Base-by-base conservation (phyloP, 2,329 filamentous ascomycete species). In the Penicillium olsonii region DNA sequence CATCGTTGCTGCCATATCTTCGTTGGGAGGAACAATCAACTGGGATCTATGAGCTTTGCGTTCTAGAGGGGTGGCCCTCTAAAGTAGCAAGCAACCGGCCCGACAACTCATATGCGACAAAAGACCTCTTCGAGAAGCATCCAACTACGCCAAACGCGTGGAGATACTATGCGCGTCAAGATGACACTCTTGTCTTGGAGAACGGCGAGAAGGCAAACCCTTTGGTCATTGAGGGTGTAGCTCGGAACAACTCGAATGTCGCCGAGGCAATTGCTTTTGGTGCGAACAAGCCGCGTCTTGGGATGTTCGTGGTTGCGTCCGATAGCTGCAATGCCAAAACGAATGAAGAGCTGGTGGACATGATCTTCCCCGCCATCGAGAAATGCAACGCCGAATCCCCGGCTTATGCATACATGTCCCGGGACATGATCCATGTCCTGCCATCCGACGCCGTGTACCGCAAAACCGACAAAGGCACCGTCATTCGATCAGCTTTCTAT, bases 191-290 rank as follows among this genome's bases (percentile, higher is more conserved):
- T 10, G 73, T 74, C 0, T 61, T 80, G 6, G 65, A 75, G 5
- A 80, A 79, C 45, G 77, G 77, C 8, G 77, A 80, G 59, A 80
- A 80, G 49, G 75, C 75, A 1, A 68, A 75, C 17, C 76, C 77
- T 0, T 64, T 79, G 5, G 67, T 71, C 0, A 72, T 78, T 33
- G 84, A 87, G 61, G 76, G 78, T 4, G 70, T 74, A 0, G 76
- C 85, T 6, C 71, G 81, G 8, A 75, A 82, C 44, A 71, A 80
- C 41, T 67, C 72, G 3, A 65, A 77, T 0, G 79, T 86, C 0
- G 70, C 75, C 14, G 84, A 86, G 50, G 78, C 78, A 0, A 70
- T 84, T 2, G 75, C 84, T 0, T 84, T 85, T 52, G 45, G 59
- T 43, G 27, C 42, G 50, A 42, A 38, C 15, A 57, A 52, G 48